Percentiles rank a stretch among this genome's conserved stretches.
Evolutionary conservation across 805 yeast species (phyloP).

Genomic region (Teunomyces funiuensis): DNA sequence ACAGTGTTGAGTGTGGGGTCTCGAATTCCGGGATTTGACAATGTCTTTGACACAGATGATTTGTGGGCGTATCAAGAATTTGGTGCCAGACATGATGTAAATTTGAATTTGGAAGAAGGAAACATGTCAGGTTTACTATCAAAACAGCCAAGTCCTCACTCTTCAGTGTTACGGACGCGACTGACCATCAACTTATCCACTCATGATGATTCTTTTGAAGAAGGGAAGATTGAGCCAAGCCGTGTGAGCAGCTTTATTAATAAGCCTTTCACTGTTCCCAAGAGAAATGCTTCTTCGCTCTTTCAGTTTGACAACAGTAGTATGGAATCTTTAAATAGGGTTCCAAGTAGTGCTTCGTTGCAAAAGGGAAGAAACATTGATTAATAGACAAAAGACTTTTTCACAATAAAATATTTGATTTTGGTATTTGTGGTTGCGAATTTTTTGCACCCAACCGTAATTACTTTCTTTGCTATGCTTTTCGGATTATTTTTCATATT

Average conservation of each 20-base stretch:
- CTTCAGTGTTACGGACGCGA: conserved; percentile 36
- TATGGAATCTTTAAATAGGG: conserved; percentile 25
- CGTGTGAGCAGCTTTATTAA: conserved; percentile 28
- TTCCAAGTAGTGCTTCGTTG: conserved; percentile 4
- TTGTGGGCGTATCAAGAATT: conserved; percentile 18
- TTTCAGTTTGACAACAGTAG: conserved; percentile 17
- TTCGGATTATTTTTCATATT: not conserved
- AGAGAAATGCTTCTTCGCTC: conserved; percentile 16
- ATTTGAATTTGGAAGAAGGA: conserved; percentile 36
- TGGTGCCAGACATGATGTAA: conserved; percentile 17
- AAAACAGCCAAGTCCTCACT: conserved; percentile 8
- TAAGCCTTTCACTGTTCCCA: conserved; percentile 38
- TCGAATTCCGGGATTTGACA: conserved; percentile 23
- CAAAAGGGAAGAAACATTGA: not conserved
- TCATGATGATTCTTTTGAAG: conserved; percentile 15
- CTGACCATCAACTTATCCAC: conserved; percentile 30
- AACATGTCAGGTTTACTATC: conserved; percentile 20
- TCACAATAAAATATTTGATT: not conserved
- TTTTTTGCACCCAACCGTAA: conserved; percentile 1
- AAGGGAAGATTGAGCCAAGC: conserved; percentile 7
- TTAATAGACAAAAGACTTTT: conserved; percentile 1
- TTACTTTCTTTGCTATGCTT: not conserved
- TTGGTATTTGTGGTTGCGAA: not conserved
- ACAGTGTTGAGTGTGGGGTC: conserved; percentile 12
- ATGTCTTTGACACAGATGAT: conserved; percentile 8